A percentile compares a stretch with the other conserved stretches of the same genome.
Conservation (phyloP, 2,329 filamentous ascomycete species). For the Fusarium duplospermum region DNA sequence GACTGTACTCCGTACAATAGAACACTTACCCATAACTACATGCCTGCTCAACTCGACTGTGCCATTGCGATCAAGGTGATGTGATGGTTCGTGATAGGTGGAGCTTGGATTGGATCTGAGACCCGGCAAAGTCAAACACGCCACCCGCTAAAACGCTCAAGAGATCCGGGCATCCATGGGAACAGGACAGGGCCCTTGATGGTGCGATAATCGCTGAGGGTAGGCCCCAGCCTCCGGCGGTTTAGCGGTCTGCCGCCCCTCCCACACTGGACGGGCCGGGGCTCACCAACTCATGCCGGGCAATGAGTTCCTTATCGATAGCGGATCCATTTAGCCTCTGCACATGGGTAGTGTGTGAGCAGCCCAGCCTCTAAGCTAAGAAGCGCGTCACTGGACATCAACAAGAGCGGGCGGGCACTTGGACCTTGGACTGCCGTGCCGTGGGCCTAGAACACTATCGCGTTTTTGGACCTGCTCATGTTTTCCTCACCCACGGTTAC, state of each 20-base stretch:
- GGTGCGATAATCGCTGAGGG: conserved; percentile 16
- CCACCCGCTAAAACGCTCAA: conserved; percentile 1
- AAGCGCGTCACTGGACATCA: conserved; percentile 31
- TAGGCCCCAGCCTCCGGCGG: conserved; percentile 2
- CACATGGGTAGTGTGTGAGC: too few species aligned
- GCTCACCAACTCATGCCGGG: not conserved
- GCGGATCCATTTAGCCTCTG: not conserved
- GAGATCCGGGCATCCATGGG: not conserved
- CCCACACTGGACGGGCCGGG: not conserved
- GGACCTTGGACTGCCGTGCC: not conserved
- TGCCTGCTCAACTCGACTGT: not conserved
- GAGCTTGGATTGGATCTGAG: not conserved
- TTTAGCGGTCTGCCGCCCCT: conserved; percentile 25
- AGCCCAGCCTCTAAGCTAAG: conserved; percentile 15
- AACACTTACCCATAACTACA: not conserved
- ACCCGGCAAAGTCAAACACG: not conserved
- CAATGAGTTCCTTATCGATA: conserved; percentile 17
- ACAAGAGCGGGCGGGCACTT: conserved; percentile 14
- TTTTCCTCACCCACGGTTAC: not conserved
- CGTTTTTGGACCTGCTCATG: conserved; percentile 4
- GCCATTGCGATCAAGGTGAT: not conserved
- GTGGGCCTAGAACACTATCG: conserved; percentile 10
- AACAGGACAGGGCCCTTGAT: conserved; percentile 2
- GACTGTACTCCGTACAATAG: conserved; percentile 6
- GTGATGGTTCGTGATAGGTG: conserved; percentile 1